These are phyloP conservation scores for Chalaropsis thielavioides DNA, from an alignment of 2,329 filamentous ascomycete genomes.

Conservation along the genomic window DNA sequence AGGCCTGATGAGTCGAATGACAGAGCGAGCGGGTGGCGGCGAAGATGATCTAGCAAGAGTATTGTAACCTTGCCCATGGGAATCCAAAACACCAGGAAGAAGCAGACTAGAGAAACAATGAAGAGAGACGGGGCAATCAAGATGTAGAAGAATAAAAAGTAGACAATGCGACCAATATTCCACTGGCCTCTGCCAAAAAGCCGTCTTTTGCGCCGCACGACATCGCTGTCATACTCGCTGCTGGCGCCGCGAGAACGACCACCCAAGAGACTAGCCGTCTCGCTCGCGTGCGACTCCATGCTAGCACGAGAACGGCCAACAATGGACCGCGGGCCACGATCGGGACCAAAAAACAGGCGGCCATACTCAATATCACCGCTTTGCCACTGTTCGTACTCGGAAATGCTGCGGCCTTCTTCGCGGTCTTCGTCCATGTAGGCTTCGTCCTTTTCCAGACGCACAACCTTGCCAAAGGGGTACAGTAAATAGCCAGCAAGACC, in stretches of 20 bases:
- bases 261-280: slow-evolving; percentile 80
- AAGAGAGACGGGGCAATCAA: slow-evolving; percentile 77
- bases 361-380: slow-evolving; percentile 93
- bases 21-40: slow-evolving; percentile 79
- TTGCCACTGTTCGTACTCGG: slow-evolving; percentile 98
- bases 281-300: slow-evolving; percentile 67
- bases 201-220: slow-evolving; percentile 47
- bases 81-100: slow-evolving; percentile 94
- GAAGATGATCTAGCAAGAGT: slow-evolving; percentile 77
- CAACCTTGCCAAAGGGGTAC: slow-evolving; percentile 94
- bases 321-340: slow-evolving; percentile 53
- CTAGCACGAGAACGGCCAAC: slow-evolving; percentile 77
- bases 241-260: slow-evolving; percentile 27
- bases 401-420: slow-evolving; percentile 90
- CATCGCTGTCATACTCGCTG: slow-evolving; percentile 22
- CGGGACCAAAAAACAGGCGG: slow-evolving; percentile 85
- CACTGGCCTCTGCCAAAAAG: slow-evolving; percentile 91
- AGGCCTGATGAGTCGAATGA: slow-evolving; percentile 81
- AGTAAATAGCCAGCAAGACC: slow-evolving; percentile 76
- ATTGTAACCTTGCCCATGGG: slow-evolving; percentile 95
- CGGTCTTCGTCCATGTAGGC: slow-evolving; percentile 88
- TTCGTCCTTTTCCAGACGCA: slow-evolving; percentile 85
- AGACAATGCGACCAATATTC: slow-evolving; percentile 87
- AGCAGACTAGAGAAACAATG: slow-evolving; percentile 75
- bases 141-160: slow-evolving; percentile 93